Conservation (phyloP, 2,329 filamentous ascomycete species). For the Penicillium griseofulvum region DNA sequence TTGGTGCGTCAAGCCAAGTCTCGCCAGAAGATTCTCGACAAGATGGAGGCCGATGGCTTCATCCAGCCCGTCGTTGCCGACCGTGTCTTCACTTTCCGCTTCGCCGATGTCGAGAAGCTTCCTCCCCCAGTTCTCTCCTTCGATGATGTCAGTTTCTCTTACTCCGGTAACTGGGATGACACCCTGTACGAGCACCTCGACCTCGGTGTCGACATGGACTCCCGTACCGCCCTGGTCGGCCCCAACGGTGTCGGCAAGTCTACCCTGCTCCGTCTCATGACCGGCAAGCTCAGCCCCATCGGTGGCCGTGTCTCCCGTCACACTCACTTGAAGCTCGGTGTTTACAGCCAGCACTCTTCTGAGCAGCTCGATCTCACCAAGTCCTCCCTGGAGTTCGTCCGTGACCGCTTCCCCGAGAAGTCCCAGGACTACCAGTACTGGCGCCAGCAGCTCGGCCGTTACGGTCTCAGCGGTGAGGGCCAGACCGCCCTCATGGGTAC, state of each 20-base stretch:
- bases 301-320: conserved; percentile 80
- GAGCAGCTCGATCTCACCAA: conserved; percentile 98
- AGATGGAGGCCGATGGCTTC: conserved; percentile 99
- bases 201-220: conserved; percentile 99
- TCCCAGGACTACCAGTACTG: conserved; percentile 99
- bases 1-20: conserved; percentile 98
- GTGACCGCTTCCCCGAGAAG: conserved; percentile 86
- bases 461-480: conserved; percentile 86
- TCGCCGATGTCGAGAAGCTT: conserved; percentile 98
- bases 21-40: conserved; percentile 98
- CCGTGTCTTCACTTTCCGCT: conserved; percentile 93
- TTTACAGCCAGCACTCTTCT: conserved; percentile 98
- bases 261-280: conserved; percentile 93
- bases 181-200: conserved; percentile 96
- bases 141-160: conserved; percentile 96
- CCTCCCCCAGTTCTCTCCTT: conserved; percentile 94
- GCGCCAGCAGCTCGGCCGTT: conserved; percentile 93
- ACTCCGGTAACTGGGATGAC: conserved; percentile 84
- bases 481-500: conserved; percentile 98
- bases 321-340: conserved; percentile 96
- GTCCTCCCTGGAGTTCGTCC: conserved; percentile 94
- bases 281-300: conserved; percentile 85
- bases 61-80: conserved; percentile 87
- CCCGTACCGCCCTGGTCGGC: conserved; percentile 90
- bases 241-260: conserved; percentile 99